Evolutionary conservation across 1,284 basidiomycete genomes (phyloP).

Genomic region (Trichosporon faecale): DNA sequence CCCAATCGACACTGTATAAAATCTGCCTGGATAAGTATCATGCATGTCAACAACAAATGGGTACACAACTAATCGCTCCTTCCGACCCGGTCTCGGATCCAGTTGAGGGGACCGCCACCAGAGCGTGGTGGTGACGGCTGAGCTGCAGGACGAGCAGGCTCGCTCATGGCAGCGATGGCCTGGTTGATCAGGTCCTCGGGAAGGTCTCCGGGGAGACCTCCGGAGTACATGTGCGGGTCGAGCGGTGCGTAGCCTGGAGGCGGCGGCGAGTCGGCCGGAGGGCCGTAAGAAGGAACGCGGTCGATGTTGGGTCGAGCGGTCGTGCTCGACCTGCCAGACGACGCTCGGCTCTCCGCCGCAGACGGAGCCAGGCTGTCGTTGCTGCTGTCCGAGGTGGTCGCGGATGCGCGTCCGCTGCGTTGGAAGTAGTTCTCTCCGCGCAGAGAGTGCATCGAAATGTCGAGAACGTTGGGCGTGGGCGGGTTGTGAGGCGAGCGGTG

Average conservation of each 20-base stretch:
- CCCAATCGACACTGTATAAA: neutral
- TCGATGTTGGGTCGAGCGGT: conserved; percentile 11
- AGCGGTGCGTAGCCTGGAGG: conserved; percentile 53
- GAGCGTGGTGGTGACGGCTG: neutral
- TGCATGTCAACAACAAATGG: conserved; percentile 10
- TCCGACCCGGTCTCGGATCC: neutral
- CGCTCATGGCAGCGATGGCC: conserved; percentile 50
- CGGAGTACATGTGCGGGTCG: conserved; percentile 50
- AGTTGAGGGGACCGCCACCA: neutral
- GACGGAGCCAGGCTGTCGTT: neutral
- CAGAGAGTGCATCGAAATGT: conserved; percentile 56
- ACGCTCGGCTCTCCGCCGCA: conserved; percentile 1
- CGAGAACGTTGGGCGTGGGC: conserved; percentile 57
- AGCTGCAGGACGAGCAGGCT: neutral
- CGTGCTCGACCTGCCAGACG: conserved; percentile 4
- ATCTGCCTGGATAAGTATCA: neutral
- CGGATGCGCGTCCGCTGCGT: conserved; percentile 15
- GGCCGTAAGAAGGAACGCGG: conserved; percentile 22
- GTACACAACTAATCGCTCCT: conserved; percentile 10
- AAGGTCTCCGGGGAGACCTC: conserved; percentile 51
- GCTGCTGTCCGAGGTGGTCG: conserved; percentile 7
- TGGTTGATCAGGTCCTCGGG: conserved; percentile 52
- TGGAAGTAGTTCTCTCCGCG: conserved; percentile 42
- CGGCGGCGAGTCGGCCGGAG: conserved; percentile 30
- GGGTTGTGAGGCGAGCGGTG: conserved; percentile 52